A percentile compares a stretch with the other conserved stretches of the same genome.
Conservation (phyloP, 768 basidiomycete species). For the Mycena alexandri region DNA sequence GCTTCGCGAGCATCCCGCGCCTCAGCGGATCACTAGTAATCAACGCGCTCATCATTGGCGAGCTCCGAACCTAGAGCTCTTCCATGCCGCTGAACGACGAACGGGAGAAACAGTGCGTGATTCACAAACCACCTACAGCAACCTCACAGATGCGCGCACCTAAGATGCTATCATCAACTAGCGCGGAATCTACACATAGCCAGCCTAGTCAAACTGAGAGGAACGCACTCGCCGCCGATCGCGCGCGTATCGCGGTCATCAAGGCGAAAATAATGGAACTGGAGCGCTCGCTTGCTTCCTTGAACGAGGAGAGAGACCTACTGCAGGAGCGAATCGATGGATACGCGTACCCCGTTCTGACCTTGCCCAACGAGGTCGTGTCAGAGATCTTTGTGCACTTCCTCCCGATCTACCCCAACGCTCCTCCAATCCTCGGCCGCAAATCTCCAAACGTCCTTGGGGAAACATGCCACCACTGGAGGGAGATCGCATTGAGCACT, state of each 20-base stretch:
- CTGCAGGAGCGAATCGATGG: not conserved
- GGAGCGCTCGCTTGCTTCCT: not conserved
- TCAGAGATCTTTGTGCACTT: not conserved
- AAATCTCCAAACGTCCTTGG: not conserved
- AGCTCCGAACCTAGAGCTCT: no score
- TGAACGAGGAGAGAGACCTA: not conserved
- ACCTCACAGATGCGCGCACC: no score
- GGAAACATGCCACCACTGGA: not conserved
- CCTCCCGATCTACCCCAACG: slow-evolving; percentile 1
- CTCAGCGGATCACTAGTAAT: no score
- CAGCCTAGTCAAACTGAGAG: no score
- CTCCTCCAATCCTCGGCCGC: not conserved
- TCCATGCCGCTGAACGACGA: no score
- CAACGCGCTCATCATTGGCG: no score
- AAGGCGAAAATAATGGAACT: not conserved
- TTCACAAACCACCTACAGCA: no score
- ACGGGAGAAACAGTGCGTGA: no score
- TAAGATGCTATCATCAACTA: no score
- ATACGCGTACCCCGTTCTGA: slow-evolving; percentile 8
- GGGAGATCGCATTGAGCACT: not conserved
- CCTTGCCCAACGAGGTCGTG: slow-evolving; percentile 7
- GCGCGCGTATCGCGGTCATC: not conserved
- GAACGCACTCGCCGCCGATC: not conserved
- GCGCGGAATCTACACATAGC: no score
- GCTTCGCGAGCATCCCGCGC: no score